Evolutionary conservation across 2,329 filamentous ascomycete genomes (phyloP).

Genomic region (Neofusicoccum ribis): DNA sequence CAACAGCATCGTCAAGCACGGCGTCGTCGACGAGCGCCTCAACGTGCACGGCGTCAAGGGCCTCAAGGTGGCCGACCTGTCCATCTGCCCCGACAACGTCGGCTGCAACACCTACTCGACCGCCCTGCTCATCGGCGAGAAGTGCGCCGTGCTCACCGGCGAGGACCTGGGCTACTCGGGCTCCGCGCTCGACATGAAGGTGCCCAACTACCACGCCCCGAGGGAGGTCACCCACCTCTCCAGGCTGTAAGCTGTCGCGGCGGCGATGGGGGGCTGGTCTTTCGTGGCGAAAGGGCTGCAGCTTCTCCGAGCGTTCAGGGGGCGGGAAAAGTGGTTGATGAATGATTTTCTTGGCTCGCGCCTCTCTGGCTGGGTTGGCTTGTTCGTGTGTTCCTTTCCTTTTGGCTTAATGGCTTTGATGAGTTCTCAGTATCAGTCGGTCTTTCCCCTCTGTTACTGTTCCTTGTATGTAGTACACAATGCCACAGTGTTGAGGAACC

Average conservation of each 20-base stretch:
- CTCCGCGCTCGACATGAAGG: conserved; percentile 73
- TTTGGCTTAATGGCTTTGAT: background rate
- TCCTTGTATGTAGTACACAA: conserved; percentile 3
- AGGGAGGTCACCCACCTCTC: conserved; percentile 45
- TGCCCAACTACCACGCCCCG: conserved; percentile 52
- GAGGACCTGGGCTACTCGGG: conserved; percentile 77
- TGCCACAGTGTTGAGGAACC: background rate
- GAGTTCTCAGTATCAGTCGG: conserved; percentile 2
- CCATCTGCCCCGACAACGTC: conserved; percentile 77
- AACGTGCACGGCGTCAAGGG: conserved; percentile 77
- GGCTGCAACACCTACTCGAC: conserved; percentile 64
- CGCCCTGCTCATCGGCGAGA: conserved; percentile 74
- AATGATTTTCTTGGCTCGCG: background rate
- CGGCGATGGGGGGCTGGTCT: background rate
- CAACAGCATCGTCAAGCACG: conserved; percentile 78
- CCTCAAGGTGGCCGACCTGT: conserved; percentile 74
- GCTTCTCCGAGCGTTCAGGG: background rate
- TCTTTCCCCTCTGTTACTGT: conserved; percentile 14
- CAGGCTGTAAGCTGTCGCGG: conserved; percentile 36
- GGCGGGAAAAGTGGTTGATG: background rate
- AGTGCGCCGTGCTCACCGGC: conserved; percentile 67
- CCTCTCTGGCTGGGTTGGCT: background rate
- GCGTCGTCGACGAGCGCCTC: conserved; percentile 73
- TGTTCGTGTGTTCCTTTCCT: background rate
- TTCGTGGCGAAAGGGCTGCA: background rate